Conservation (phyloP, 805 yeast genomes). For the Ogataea philodendri region DNA sequence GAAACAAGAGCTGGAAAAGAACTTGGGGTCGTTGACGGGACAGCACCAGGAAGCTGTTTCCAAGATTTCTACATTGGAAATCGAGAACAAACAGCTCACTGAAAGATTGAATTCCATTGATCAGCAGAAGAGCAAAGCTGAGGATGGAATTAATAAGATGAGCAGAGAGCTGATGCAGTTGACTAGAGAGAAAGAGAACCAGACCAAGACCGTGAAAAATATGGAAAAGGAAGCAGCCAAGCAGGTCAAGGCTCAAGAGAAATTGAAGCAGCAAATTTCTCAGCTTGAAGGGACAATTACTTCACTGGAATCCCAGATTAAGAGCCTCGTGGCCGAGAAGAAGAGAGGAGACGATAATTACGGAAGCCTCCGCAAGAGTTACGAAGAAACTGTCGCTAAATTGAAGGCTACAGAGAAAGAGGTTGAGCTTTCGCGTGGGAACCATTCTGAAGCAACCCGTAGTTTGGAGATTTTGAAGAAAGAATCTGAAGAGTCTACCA, state of each 20-base stretch:
- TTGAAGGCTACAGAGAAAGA: conserved; percentile 26
- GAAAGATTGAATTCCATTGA: conserved; percentile 32
- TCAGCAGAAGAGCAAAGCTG: conserved; percentile 50
- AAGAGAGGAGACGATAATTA: conserved; percentile 26
- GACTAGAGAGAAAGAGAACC: conserved; percentile 54
- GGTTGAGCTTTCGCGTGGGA: conserved; percentile 20
- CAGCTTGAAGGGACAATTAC: conserved; percentile 25
- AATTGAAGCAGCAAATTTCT: conserved; percentile 27
- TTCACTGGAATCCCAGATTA: conserved; percentile 22
- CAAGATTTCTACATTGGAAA: conserved; percentile 22
- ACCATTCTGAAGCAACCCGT: conserved; percentile 7
- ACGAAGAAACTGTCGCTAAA: conserved; percentile 27
- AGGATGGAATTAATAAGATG: conserved; percentile 88
- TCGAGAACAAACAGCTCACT: conserved; percentile 28
- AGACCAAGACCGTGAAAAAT: conserved; percentile 42
- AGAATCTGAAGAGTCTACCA: conserved; percentile 2
- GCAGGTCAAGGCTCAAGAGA: conserved; percentile 36
- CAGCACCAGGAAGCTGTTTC: conserved; percentile 24
- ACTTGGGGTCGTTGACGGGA: conserved; percentile 24
- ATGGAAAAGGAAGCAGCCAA: conserved; percentile 42
- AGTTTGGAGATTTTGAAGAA: conserved; percentile 30
- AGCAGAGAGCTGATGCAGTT: conserved; percentile 73
- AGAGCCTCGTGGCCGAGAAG: conserved; percentile 19
- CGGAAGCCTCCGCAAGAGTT: conserved; percentile 22
- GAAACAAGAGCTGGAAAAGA: conserved; percentile 35